Conservation (phyloP, 2,329 filamentous ascomycete species). For the Epichloe bromicola region DNA sequence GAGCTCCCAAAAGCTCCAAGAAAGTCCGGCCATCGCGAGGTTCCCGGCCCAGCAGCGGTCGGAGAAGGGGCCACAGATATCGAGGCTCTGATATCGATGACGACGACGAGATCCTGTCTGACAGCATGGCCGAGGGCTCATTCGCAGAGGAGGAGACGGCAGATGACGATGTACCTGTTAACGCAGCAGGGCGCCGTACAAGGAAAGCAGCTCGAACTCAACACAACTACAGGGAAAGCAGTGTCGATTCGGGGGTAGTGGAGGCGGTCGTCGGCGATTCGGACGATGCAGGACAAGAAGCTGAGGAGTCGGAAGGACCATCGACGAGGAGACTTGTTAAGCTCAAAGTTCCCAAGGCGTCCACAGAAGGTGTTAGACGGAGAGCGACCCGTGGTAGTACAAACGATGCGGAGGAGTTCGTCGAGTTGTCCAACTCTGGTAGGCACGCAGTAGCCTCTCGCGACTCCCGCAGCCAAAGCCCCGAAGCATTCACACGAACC, state of each 20-base stretch:
- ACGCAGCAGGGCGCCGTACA: slow-evolving; percentile 35
- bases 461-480: slow-evolving; percentile 42
- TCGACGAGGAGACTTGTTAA: slow-evolving; percentile 29
- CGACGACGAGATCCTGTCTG: slow-evolving; percentile 42
- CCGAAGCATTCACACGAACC: slow-evolving; percentile 33
- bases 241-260: slow-evolving; percentile 26
- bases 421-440: slow-evolving; percentile 49
- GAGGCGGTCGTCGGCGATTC: slow-evolving; percentile 18
- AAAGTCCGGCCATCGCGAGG: slow-evolving; percentile 27
- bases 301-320: slow-evolving; percentile 16
- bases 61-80: slow-evolving; percentile 32
- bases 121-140: slow-evolving; percentile 38
- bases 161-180: slow-evolving; percentile 28
- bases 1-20: slow-evolving; percentile 28
- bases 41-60: slow-evolving; percentile 14
- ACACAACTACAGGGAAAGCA: slow-evolving; percentile 35
- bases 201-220: slow-evolving; percentile 33
- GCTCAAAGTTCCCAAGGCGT: slow-evolving; percentile 26
- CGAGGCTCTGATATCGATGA: slow-evolving; percentile 50
- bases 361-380: slow-evolving; percentile 22
- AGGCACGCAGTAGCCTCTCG: slow-evolving; percentile 37
- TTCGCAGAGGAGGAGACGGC: slow-evolving; percentile 30
- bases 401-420: slow-evolving; percentile 39
- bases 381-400: slow-evolving; percentile 40
- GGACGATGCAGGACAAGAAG: slow-evolving; percentile 10